Evolutionary conservation across 225 moss, liverwort and hornwort genomes (phyloP), one percentile per base, ranked within the genome.

Genomic region (Ulota crispa): DNA sequence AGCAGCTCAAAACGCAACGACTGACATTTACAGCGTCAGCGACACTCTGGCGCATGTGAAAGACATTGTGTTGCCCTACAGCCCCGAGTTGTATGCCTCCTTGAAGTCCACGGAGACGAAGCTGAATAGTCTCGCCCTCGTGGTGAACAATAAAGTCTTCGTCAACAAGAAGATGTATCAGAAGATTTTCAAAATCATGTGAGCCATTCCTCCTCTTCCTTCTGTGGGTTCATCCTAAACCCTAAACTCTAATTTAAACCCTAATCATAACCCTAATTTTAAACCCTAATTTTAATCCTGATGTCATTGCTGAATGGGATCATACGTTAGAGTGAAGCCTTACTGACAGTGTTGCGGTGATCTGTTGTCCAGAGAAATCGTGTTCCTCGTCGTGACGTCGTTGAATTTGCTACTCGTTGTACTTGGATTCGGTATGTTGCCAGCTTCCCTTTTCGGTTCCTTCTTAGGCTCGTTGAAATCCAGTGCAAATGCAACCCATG

Each of bases 401-500:
- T 47, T 86, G 70, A 81, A 83, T 68, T 50, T 91, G 79, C 59
- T 88, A 2, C 79, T 91, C 64, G 43, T 87, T 36, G 43, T 91
- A 56, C 84, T 87, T 69, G 91, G 88, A 76, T 89, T 89, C 6
- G 91, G 91, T 91, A 87, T n/a, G 76, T 18, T 39, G 61, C 54
- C 39, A 27, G 32, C 42, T 24, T 66, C 76, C 23, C 70, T 41
- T 47, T 56, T 78, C 43, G 32, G 20, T 41, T 68, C 31, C 31
- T 52, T 23, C 8, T 16, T 64, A 26, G 30, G 21, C 52, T 65
- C 60, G 9, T 14, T 27, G 68, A 28, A 76, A 13, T 34, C 28
- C 26, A 70, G 45, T 45, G 56, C 19, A 56, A 28, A 75, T 70
- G 42, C 16, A 60, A 52, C 15, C 7, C 52, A 68, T 52, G 12